Conservation (phyloP, 768 basidiomycete genomes). For the Exsudoporus frostii region DNA sequence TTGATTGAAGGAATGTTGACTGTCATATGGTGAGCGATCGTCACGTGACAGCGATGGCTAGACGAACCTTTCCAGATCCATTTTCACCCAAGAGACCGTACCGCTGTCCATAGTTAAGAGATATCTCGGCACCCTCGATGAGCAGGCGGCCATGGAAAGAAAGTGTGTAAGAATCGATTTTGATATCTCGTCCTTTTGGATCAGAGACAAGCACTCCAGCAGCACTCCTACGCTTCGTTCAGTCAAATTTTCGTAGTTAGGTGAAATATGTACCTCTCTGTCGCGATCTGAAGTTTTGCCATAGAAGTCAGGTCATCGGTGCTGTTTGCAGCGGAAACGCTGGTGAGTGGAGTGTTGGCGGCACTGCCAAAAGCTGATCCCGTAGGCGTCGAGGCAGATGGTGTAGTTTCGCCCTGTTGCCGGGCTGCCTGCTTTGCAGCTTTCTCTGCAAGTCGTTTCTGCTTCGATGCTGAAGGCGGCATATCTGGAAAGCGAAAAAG, state of each 20-base stretch:
- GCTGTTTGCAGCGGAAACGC: slow-evolving; percentile 73
- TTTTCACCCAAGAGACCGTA: slow-evolving; percentile 98
- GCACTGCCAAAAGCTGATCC: slow-evolving; percentile 64
- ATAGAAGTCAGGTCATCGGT: slow-evolving; percentile 79
- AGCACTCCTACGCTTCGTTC: slow-evolving; percentile 59
- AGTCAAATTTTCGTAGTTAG: neutral
- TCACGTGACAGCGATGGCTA: slow-evolving; percentile 8
- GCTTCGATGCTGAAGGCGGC: slow-evolving; percentile 81
- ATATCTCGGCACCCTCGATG: slow-evolving; percentile 61
- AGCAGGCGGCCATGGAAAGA: slow-evolving; percentile 95
- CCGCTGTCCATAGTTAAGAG: slow-evolving; percentile 86
- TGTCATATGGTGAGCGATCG: slow-evolving; percentile 28
- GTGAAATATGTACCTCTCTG: slow-evolving; percentile 64
- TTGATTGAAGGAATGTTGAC: slow-evolving; percentile 95
- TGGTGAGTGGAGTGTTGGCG: slow-evolving; percentile 78
- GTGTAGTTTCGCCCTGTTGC: slow-evolving; percentile 40
- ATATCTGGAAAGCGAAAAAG: slow-evolving; percentile 36
- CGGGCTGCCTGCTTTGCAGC: slow-evolving; percentile 76
- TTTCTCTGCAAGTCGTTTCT: slow-evolving; percentile 94
- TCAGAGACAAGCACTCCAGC: slow-evolving; percentile 93
- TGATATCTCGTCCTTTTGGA: slow-evolving; percentile 90
- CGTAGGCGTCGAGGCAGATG: slow-evolving; percentile 57
- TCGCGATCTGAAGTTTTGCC: slow-evolving; percentile 86
- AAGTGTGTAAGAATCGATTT: slow-evolving; percentile 92
- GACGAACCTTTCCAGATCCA: slow-evolving; percentile 92